phyloP scores from a whole-genome alignment of 768 basidiomycete species.

The Tubosaeta sp. region DNA sequence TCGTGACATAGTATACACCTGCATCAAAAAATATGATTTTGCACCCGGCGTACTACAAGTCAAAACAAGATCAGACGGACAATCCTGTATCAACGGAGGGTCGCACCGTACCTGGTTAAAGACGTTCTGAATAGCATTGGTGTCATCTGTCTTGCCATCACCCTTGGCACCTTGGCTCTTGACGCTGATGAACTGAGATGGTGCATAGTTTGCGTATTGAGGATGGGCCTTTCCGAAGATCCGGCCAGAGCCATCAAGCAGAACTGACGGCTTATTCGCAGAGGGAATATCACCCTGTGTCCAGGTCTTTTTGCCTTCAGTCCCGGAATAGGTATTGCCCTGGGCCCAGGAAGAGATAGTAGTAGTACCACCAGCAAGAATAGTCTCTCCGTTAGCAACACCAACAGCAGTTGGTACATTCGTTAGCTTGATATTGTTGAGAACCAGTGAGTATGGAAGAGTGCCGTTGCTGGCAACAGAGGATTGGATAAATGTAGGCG shows the following conservation, averaged over 20 bases:
- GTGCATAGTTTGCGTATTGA: conserved; percentile 58
- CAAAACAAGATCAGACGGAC: not conserved
- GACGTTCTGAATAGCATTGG: conserved; percentile 55
- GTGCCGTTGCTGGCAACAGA: conserved; percentile 28
- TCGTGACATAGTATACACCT: conserved; percentile 45
- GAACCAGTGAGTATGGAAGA: conserved; percentile 32
- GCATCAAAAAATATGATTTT: conserved; percentile 83
- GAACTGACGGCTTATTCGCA: conserved; percentile 45
- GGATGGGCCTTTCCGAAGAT: conserved; percentile 63
- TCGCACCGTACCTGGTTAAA: conserved; percentile 43
- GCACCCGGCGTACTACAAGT: conserved; percentile 55
- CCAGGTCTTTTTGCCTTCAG: conserved; percentile 42
- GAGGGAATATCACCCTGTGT: conserved; percentile 44
- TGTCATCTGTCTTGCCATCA: conserved; percentile 74
- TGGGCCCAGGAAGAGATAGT: conserved; percentile 63
- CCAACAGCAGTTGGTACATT: conserved; percentile 36
- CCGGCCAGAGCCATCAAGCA: conserved; percentile 54
- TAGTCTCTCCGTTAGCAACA: conserved; percentile 24
- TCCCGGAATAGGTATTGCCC: conserved; percentile 64
- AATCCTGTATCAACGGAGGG: too few species aligned
- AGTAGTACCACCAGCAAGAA: conserved; percentile 36
- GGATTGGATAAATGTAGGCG: conserved; percentile 40
- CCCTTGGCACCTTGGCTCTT: conserved; percentile 67
- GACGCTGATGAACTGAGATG: conserved; percentile 65
- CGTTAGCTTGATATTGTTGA: conserved; percentile 33